Base-by-base conservation (phyloP, 1,284 basidiomycete genomes). In the Coniferiporia weirii region DNA sequence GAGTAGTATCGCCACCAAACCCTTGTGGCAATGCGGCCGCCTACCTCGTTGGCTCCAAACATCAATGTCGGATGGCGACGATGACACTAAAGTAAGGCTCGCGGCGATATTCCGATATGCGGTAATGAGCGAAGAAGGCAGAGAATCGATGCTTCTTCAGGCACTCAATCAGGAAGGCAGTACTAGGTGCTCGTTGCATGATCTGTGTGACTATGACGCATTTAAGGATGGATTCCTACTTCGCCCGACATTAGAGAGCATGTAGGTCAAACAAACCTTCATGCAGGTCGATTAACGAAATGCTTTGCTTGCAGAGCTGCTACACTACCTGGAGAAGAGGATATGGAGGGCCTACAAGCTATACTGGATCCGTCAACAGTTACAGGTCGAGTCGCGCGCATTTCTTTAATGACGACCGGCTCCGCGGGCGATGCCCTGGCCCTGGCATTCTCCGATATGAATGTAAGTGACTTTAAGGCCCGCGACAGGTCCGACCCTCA, bases 171-270 rank as follows among this genome's bases (percentile, higher is more conserved):
- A 64, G 12, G 67, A 69, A 45, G 70, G 69, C 17, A 46, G 38
- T 53, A 67, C 69, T 7, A 66, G 71, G 40, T 64, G 64, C 20
- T 64, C 68, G 2, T 65, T 73, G 27, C 69, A 72, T 52, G 70
- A 73, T 47, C 64, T 73, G 12, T 68, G 69, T 1, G 66, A 67
- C n/a, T 73, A 72, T 61, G 68, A 73, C 56, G 69, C 71, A 1
- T 69, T 73, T 61, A 66, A 64, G 9, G 71, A 73, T 45, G 71
- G 70, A 9, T 73, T 72, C 61, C 62, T 73, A 5, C 57, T 73
- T 4, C 62, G 44, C 8, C 44, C 44, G 17, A 46, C 44, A n/a
- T 20, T 46, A n/a, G 44, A 46, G 44, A 46, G 44, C 44, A 46
- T 46, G 44, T 46, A 13, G 17, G 44, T 46, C 17, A 46, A 17